phyloP scores from a whole-genome alignment of 2,329 filamentous ascomycete genomes.

The Parasarocladium wereldwijsianum region DNA sequence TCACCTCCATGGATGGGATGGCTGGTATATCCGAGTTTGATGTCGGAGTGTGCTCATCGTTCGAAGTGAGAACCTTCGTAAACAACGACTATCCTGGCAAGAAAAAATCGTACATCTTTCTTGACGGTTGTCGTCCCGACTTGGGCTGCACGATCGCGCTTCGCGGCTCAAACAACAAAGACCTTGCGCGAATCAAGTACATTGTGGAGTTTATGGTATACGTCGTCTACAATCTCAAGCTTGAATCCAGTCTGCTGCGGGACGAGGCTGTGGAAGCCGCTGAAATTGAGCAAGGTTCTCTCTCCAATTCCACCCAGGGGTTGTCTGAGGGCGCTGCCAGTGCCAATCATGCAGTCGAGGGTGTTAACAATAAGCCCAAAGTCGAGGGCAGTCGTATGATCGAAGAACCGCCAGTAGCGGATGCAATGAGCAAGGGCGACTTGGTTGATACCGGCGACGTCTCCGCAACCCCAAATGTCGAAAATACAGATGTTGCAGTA shows the following conservation, averaged over 20 bases:
- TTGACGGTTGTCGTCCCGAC: slow-evolving; percentile 79
- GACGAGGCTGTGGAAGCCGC: slow-evolving; percentile 86
- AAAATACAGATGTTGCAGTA: slow-evolving; percentile 13
- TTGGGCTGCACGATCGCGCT: slow-evolving; percentile 91
- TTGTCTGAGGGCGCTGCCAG: slow-evolving; percentile 23
- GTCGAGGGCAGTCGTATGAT: slow-evolving; percentile 20
- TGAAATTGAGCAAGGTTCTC: slow-evolving; percentile 32
- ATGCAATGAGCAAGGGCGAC: slow-evolving; percentile 15
- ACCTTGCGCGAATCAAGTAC: slow-evolving; percentile 67
- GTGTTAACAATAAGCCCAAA: slow-evolving; percentile 15
- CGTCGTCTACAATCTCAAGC: slow-evolving; percentile 91
- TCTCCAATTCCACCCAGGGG: slow-evolving; percentile 24
- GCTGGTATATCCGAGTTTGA: slow-evolving; percentile 54
- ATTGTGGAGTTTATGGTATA: slow-evolving; percentile 99
- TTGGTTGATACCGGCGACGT: slow-evolving; percentile 2
- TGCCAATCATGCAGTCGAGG: slow-evolving; percentile 8
- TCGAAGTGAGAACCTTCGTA: slow-evolving; percentile 92
- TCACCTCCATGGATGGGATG: slow-evolving; percentile 90
- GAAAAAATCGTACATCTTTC: slow-evolving; percentile 91
- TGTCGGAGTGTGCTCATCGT: slow-evolving; percentile 68
- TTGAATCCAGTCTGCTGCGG: slow-evolving; percentile 86
- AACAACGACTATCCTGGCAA: slow-evolving; percentile 56
- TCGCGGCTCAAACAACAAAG: slow-evolving; percentile 59
- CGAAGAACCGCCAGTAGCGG: slow-evolving; percentile 19
- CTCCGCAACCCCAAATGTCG: slow-evolving; percentile 4